Evolutionary conservation across 345 rosid genomes (phyloP).

Genomic region (Acer yangbiense): DNA sequence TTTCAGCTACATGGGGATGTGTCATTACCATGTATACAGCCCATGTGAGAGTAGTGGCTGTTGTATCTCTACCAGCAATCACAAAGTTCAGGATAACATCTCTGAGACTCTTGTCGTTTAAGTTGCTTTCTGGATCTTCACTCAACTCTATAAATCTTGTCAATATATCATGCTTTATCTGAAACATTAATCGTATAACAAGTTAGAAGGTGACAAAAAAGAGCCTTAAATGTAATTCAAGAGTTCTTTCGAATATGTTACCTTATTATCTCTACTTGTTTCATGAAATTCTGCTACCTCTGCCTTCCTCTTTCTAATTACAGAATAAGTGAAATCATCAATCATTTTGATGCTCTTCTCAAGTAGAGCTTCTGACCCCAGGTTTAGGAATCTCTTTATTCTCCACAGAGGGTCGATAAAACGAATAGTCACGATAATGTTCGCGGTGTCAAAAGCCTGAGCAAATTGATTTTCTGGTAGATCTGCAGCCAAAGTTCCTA

Average conservation of each 20-base stretch:
- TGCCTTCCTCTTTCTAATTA: slow-evolving; percentile 71
- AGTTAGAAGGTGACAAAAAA: slow-evolving; percentile 4
- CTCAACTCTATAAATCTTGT: slow-evolving; percentile 83
- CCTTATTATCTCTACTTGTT: slow-evolving; percentile 43
- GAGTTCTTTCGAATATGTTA: background rate
- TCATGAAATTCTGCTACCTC: slow-evolving; percentile 49
- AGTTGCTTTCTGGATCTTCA: slow-evolving; percentile 62
- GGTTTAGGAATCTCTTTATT: slow-evolving; percentile 63
- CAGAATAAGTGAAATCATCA: slow-evolving; percentile 82
- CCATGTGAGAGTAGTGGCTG: slow-evolving; percentile 96
- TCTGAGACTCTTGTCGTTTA: slow-evolving; percentile 75
- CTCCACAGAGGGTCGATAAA: slow-evolving; percentile 92
- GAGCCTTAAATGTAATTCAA: background rate
- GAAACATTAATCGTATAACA: slow-evolving; percentile 7
- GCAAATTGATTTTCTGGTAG: slow-evolving; percentile 79
- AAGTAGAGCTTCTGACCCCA: slow-evolving; percentile 89
- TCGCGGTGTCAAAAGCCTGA: slow-evolving; percentile 81
- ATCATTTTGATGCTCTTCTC: slow-evolving; percentile 70
- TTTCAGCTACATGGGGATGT: slow-evolving; percentile 58
- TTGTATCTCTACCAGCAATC: slow-evolving; percentile 95
- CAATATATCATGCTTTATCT: slow-evolving; percentile 82
- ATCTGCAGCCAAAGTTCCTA: slow-evolving; percentile 74
- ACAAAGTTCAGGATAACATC: slow-evolving; percentile 90
- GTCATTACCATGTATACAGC: slow-evolving; percentile 78
- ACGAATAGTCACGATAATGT: slow-evolving; percentile 80